Conservation (phyloP, 441 rosid species). For the Gossypium trilobum region DNA sequence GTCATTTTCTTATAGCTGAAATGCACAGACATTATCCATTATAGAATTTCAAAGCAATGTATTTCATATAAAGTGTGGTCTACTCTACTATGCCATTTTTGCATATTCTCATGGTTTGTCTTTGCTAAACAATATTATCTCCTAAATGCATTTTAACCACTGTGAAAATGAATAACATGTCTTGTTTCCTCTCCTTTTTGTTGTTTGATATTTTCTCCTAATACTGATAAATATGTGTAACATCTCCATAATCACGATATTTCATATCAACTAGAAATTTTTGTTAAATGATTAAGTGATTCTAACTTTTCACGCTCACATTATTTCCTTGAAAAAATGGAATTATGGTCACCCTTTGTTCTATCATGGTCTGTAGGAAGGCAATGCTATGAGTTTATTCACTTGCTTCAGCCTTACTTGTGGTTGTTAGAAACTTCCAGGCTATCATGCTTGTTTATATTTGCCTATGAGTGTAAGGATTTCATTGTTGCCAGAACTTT, state of each 20-base stretch:
- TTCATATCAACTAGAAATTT: background rate
- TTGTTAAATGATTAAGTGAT: background rate
- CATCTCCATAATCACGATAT: background rate
- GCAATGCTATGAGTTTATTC: background rate
- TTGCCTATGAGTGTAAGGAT: background rate
- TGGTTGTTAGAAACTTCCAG: background rate
- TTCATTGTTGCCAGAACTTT: background rate
- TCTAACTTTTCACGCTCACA: background rate
- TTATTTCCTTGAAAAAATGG: background rate
- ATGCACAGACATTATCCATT: slow-evolving; percentile 6
- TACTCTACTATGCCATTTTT: background rate
- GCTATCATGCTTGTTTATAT: background rate
- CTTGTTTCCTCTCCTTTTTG: background rate
- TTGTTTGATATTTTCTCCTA: background rate
- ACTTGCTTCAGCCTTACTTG: background rate
- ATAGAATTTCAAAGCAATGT: background rate
- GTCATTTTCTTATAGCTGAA: slow-evolving; percentile 11
- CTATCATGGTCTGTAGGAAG: background rate
- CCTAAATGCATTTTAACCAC: background rate
- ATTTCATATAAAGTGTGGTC: background rate
- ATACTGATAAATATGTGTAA: background rate
- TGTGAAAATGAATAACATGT: background rate
- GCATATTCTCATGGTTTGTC: background rate
- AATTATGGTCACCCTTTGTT: background rate
- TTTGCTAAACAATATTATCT: background rate